These are phyloP conservation scores for Ceratobasidium sp. DNA, from an alignment of 1,284 basidiomycete species.

Conservation along the genomic window DNA sequence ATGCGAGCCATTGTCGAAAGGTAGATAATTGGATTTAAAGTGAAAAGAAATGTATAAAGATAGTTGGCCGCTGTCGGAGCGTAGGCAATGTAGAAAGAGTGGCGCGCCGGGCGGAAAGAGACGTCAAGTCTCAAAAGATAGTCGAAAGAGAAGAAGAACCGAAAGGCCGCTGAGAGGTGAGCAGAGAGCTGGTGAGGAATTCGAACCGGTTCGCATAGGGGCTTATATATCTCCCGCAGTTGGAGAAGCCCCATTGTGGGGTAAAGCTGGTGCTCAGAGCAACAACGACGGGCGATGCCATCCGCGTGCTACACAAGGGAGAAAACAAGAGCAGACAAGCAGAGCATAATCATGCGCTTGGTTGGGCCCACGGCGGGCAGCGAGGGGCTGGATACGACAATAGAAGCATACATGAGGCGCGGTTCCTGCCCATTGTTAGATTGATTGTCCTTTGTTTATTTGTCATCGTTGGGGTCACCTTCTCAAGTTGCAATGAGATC, in stretches of 20 bases:
- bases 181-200: slow-evolving; percentile 11
- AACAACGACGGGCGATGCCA: slow-evolving; percentile 4
- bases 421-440: slow-evolving; percentile 15
- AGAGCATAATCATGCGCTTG: neutral
- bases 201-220: neutral
- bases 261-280: neutral
- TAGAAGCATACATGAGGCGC: slow-evolving; percentile 10
- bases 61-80: slow-evolving; percentile 29
- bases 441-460: slow-evolving; percentile 23
- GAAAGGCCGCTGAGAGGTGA: neutral
- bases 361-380: neutral
- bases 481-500: neutral
- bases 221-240: neutral
- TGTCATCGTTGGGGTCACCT: neutral
- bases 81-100: slow-evolving; percentile 22
- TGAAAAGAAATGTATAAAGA: slow-evolving; percentile 10
- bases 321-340: neutral
- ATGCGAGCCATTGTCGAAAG: slow-evolving; percentile 44
- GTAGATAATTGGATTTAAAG: neutral
- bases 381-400: slow-evolving; percentile 4
- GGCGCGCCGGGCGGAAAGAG: slow-evolving; percentile 35
- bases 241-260: neutral
- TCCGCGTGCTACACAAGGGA: no score
- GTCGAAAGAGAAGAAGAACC: neutral
- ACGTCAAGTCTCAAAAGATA: slow-evolving; percentile 32